Conservation (phyloP, 2,329 filamentous ascomycete genomes). For the Nothophoma quercina region DNA sequence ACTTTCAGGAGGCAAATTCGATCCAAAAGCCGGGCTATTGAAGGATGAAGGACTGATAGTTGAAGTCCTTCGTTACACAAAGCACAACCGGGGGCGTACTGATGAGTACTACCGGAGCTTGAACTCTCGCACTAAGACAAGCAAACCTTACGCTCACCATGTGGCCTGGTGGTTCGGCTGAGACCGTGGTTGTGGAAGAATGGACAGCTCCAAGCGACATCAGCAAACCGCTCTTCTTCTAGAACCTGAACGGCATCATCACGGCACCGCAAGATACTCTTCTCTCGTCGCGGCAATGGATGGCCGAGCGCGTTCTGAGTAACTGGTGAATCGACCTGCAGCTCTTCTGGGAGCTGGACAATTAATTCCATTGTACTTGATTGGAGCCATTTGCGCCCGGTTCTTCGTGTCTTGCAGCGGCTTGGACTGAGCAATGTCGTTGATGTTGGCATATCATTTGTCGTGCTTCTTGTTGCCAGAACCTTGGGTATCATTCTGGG, state of each 20-base stretch:
- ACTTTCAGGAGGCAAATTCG: conserved; percentile 13
- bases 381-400: too few species aligned
- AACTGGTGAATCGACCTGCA: conserved; percentile 30
- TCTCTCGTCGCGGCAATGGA: neutral
- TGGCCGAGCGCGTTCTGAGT: conserved; percentile 12
- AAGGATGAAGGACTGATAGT: conserved; percentile 35
- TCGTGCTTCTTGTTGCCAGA: conserved; percentile 6
- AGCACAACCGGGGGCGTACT: conserved; percentile 59
- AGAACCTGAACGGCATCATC: conserved; percentile 57
- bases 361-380: too few species aligned
- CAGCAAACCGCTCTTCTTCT: conserved; percentile 59
- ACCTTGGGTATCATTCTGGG: neutral
- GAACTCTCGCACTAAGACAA: too few species aligned
- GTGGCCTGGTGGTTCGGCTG: conserved; percentile 22
- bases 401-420: too few species aligned
- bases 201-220: conserved; percentile 57
- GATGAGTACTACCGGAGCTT: conserved; percentile 23
- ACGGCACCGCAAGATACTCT: neutral
- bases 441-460: conserved; percentile 12
- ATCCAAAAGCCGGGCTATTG: neutral
- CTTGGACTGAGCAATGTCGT: neutral
- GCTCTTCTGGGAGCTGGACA: conserved; percentile 43
- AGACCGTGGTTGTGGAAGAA: conserved; percentile 56
- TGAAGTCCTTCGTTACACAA: conserved; percentile 45
- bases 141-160: too few species aligned